A percentile compares a stretch with the other conserved stretches of the same genome.
Conservation (phyloP, 225 moss, liverwort and hornwort genomes). For the Anthoceros angustus region DNA sequence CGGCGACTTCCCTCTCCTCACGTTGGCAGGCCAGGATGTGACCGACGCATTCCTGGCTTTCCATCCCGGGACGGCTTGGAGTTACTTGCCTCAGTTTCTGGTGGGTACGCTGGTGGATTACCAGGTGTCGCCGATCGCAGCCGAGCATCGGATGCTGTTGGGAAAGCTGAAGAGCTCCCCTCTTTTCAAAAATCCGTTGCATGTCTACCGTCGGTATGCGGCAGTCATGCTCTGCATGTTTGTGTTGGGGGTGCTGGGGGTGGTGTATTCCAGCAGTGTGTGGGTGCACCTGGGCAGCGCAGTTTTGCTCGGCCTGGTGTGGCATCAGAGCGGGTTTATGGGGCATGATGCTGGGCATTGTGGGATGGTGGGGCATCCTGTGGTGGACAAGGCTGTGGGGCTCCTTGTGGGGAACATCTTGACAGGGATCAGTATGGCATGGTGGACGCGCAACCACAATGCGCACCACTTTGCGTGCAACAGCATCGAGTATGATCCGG, state of each 20-base stretch:
- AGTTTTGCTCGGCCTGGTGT: constrained; percentile 59
- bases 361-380: constrained; percentile 55
- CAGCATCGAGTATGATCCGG: constrained; percentile 84
- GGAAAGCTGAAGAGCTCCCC: constrained; percentile 68
- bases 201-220: constrained; percentile 58
- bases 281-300: constrained; percentile 58
- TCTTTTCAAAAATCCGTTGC: constrained; percentile 62
- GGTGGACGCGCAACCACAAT: constrained; percentile 97
- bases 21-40: constrained; percentile 92
- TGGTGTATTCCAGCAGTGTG: constrained; percentile 57
- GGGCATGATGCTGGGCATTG: constrained; percentile 90
- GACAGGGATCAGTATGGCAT: constrained; percentile 92
- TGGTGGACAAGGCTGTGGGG: constrained; percentile 48
- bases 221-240: constrained; percentile 59
- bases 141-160: constrained; percentile 67
- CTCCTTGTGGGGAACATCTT: constrained; percentile 64
- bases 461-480: constrained; percentile 94
- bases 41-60: constrained; percentile 96
- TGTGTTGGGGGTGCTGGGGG: constrained; percentile 48
- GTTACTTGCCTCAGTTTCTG: constrained; percentile 49
- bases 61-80: constrained; percentile 63
- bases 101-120: constrained; percentile 67
- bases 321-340: constrained; percentile 87
- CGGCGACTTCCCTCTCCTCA: constrained; percentile 60
- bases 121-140: constrained; percentile 52